Evolutionary conservation across 176 grass and related monocot genomes (phyloP).

Genomic region (Olyra latifolia): DNA sequence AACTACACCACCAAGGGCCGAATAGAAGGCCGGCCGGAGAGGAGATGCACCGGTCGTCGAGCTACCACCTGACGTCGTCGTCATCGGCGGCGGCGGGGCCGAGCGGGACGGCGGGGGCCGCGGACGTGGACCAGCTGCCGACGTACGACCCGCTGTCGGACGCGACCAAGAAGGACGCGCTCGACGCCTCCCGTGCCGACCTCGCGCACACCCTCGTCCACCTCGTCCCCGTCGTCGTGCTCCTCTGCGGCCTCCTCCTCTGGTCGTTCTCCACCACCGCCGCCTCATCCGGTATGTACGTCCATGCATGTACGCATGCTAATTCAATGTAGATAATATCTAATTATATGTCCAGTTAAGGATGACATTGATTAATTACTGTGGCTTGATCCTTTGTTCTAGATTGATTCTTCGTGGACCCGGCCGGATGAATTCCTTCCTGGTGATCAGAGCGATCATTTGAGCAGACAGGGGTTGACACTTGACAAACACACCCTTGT

Average conservation of each 20-base stretch:
- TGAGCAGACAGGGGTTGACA: too few species aligned
- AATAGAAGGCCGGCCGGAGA: not conserved
- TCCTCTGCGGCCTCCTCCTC: slow-evolving; percentile 70
- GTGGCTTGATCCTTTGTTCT: not conserved
- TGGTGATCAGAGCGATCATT: too few species aligned
- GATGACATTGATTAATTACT: not conserved
- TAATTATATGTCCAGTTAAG: not conserved
- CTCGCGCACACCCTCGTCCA: slow-evolving; percentile 67
- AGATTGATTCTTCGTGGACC: not conserved
- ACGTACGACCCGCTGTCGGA: slow-evolving; percentile 60
- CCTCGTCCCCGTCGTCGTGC: slow-evolving; percentile 59
- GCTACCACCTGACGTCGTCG: slow-evolving; percentile 34
- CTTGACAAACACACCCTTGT: too few species aligned
- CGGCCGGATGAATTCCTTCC: too few species aligned
- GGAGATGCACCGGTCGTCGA: slow-evolving; percentile 52
- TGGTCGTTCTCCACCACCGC: slow-evolving; percentile 63
- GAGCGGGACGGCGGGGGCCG: slow-evolving; percentile 31
- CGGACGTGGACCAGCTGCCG: slow-evolving; percentile 58
- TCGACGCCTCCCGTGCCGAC: slow-evolving; percentile 42
- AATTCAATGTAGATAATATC: not conserved
- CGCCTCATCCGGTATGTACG: not conserved
- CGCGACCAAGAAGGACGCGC: slow-evolving; percentile 65
- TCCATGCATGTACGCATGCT: not conserved
- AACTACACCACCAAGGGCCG: too few species aligned
- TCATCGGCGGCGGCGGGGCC: slow-evolving; percentile 12